A percentile compares a stretch with the other conserved stretches of the same genome.
Conservation (phyloP, 2,329 filamentous ascomycete genomes). For the Gyromitra esculenta region DNA sequence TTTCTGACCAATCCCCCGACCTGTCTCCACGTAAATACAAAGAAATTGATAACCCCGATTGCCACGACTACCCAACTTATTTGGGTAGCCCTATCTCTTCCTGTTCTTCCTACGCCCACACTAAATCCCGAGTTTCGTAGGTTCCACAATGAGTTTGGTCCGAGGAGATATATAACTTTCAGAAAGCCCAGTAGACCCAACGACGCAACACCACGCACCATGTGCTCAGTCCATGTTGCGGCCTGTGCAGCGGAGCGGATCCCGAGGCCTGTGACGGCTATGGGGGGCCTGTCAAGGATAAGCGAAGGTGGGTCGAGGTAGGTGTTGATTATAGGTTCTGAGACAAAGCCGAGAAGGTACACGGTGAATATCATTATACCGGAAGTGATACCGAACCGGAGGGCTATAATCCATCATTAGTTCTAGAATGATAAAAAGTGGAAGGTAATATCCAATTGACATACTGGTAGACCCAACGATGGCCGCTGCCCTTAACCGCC, state of each 20-base stretch:
- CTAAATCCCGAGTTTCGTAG: constrained; percentile 71
- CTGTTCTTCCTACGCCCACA: constrained; percentile 68
- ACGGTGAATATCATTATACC: constrained; percentile 75
- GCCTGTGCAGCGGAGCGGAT: constrained; percentile 61
- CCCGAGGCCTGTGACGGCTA: constrained; percentile 20
- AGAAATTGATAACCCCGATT: constrained; percentile 82
- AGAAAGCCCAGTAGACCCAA: constrained; percentile 85
- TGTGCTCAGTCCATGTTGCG: constrained; percentile 80
- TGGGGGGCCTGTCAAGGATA: constrained; percentile 42
- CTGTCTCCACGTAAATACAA: constrained; percentile 79
- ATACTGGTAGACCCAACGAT: constrained; percentile 60
- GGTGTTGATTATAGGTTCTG: constrained; percentile 88
- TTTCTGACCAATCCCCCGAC: constrained; percentile 77
- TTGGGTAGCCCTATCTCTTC: constrained; percentile 79
- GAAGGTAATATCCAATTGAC: background rate
- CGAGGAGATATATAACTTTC: constrained; percentile 79
- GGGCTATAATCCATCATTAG: constrained; percentile 61
- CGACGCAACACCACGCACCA: constrained; percentile 88
- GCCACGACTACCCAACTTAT: constrained; percentile 82
- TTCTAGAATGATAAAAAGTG: constrained; percentile 48
- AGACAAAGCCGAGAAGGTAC: constrained; percentile 88
- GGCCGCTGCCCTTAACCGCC: constrained; percentile 78
- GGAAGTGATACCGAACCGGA: constrained; percentile 77
- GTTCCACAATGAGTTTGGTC: constrained; percentile 80
- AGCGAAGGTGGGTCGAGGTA: constrained; percentile 71